Base-by-base conservation (phyloP, 1,139 yeast genomes). In the Magnusiomyces ingens region DNA sequence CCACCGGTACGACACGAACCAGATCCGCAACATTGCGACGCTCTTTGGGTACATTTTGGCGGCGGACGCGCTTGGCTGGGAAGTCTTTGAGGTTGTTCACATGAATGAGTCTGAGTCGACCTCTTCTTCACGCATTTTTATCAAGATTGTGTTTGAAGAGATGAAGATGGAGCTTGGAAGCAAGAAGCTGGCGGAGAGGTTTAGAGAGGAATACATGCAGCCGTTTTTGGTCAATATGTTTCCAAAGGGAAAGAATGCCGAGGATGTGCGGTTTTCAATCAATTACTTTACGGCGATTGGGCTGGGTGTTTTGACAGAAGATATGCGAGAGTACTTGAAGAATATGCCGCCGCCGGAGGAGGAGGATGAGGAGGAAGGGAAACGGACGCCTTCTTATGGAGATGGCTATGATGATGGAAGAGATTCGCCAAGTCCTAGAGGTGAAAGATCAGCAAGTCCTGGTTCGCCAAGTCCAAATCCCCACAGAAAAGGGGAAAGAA, bases 251-350 rank as follows among this genome's bases (percentile, higher is more conserved):
- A 45, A 45, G 18, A 26, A 40, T 12, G 74, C 80, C 40, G 73
- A 71, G 50, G 88, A 84, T n/a, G 75, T 82, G 55, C 71, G 94
- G 56, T 93, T 90, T 66, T 79, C 95, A 1, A 89, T 91, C 65
- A 93, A 93, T 64, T 93, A 78, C 66, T 93, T 91, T 69, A 91
- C 98, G 0, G 96, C 97, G 1, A 89, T 93, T 60, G 95, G 95
- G 0, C 68, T 91, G 52, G 98, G 98, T 49, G 76, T 78, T 1
- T 66, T 93, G 55, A 91, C 98, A 0, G 96, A 89, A 49, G 78
- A 73, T 11, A 85, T 90, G 95, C 78, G 99, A 69, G 76, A 73
- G 11, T 75, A 73, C 13, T 71, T 87, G 57, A 62, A 67, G 52
- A 62, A 63, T 32, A 59, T 76, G 40, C 76, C 79, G 13, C 53